Percentiles rank a stretch among this genome's conserved stretches.
phyloP scores from a whole-genome alignment of 306 rosid genomes.

The Begonia loranthoides region DNA sequence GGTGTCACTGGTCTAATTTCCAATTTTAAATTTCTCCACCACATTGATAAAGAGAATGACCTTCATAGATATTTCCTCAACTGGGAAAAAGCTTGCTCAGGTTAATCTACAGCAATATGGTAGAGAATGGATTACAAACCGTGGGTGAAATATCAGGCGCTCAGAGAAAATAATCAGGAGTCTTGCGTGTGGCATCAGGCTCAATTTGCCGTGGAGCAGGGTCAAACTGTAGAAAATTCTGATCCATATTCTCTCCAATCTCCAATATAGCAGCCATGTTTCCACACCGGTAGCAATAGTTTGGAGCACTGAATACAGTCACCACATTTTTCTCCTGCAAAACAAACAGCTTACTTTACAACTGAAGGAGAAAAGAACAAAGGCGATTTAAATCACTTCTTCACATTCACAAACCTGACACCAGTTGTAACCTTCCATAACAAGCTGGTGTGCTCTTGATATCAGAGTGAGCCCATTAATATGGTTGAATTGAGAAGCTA shows the following conservation, averaged over 20 bases:
- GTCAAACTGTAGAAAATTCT: constrained; percentile 41
- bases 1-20: no score
- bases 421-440: constrained; percentile 52
- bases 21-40: no score
- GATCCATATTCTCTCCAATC: constrained; percentile 42
- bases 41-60: no score
- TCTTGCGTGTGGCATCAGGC: constrained; percentile 33
- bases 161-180: constrained; percentile 48
- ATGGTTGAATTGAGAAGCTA: constrained; percentile 40
- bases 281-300: constrained; percentile 40
- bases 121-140: constrained; percentile 18
- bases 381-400: not conserved
- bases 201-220: constrained; percentile 45
- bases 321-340: constrained; percentile 38
- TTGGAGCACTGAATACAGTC: constrained; percentile 45
- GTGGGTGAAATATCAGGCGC: constrained; percentile 9
- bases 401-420: constrained; percentile 30
- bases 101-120: constrained; percentile 23
- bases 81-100: constrained; percentile 10
- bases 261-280: constrained; percentile 51
- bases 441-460: constrained; percentile 51
- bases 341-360: constrained; percentile 1
- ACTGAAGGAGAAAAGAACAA: not conserved
- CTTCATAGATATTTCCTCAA: not conserved
- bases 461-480: constrained; percentile 40